A percentile compares a stretch with the other conserved stretches of the same genome.
phyloP scores from a whole-genome alignment of 75 land plant genomes.

The Isoetes taiwanensis region DNA sequence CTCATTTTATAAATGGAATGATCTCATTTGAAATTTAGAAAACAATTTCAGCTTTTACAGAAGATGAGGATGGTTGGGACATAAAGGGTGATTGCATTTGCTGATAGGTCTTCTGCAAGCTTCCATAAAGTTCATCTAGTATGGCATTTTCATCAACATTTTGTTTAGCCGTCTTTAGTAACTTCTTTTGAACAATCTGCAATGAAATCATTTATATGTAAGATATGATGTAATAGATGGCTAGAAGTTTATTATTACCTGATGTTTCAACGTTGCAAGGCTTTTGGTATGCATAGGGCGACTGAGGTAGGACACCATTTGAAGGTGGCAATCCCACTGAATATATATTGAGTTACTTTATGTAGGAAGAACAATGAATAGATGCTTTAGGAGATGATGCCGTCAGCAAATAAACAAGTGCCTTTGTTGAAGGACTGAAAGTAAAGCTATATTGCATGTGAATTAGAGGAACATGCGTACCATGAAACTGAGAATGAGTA shows the following conservation, averaged over 20 bases:
- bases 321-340: slow-evolving; percentile 2
- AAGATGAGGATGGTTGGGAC: background rate
- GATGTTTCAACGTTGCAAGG: slow-evolving; percentile 2
- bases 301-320: slow-evolving; percentile 3
- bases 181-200: background rate
- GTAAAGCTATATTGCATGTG: no score
- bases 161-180: background rate
- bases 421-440: no score
- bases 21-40: no score
- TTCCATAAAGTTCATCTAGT: background rate
- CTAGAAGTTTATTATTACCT: background rate
- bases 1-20: no score
- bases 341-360: no score
- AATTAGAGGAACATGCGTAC: background rate
- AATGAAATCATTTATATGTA: background rate
- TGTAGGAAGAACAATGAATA: no score
- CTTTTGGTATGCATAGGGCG: slow-evolving; percentile 7
- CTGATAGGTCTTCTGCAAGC: background rate
- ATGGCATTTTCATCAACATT: background rate
- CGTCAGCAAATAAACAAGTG: no score
- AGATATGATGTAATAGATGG: background rate
- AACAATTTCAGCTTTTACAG: no score
- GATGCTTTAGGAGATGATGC: no score
- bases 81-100: background rate
- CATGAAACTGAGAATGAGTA: background rate